These are phyloP conservation scores for Lachancea kluyveri DNA, from an alignment of 805 yeast genomes.

Conservation along the genomic window DNA sequence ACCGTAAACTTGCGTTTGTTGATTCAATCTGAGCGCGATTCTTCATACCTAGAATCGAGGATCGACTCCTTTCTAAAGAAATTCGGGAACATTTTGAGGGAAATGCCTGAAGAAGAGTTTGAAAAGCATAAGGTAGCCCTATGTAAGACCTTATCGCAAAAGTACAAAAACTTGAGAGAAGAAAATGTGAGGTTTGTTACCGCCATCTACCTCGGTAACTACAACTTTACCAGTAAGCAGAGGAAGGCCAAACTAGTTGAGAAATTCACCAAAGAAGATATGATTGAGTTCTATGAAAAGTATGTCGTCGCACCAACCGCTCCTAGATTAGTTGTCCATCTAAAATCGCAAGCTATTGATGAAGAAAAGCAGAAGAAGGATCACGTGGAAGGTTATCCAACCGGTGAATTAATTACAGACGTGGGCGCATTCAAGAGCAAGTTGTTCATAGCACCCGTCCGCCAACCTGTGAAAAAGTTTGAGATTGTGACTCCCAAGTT, in stretches of 20 bases:
- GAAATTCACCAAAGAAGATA: conserved; percentile 47
- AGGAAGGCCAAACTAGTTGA: conserved; percentile 53
- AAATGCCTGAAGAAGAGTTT: conserved; percentile 59
- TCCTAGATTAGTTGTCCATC: conserved; percentile 50
- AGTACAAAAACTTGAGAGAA: conserved; percentile 70
- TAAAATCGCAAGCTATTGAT: conserved; percentile 43
- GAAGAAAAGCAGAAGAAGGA: conserved; percentile 18
- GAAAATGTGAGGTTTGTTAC: conserved; percentile 64
- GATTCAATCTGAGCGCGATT: conserved; percentile 76
- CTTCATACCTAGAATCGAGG: conserved; percentile 69
- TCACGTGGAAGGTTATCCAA: conserved; percentile 36
- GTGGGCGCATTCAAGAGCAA: conserved; percentile 51
- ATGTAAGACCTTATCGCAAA: conserved; percentile 57
- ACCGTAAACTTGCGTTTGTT: conserved; percentile 54
- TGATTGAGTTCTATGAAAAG: conserved; percentile 47
- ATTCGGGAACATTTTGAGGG: conserved; percentile 41
- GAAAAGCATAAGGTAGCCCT: conserved; percentile 64
- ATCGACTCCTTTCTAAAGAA: conserved; percentile 57
- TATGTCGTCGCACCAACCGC: conserved; percentile 34
- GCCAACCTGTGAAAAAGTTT: conserved; percentile 42
- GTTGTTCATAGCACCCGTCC: conserved; percentile 52
- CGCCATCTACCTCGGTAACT: conserved; percentile 67
- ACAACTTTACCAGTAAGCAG: conserved; percentile 59
- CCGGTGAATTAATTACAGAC: conserved; percentile 40
- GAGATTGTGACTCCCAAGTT: conserved; percentile 16